Evolutionary conservation across 2,329 filamentous ascomycete species (phyloP).

Genomic region (Talaromyces marneffei): DNA sequence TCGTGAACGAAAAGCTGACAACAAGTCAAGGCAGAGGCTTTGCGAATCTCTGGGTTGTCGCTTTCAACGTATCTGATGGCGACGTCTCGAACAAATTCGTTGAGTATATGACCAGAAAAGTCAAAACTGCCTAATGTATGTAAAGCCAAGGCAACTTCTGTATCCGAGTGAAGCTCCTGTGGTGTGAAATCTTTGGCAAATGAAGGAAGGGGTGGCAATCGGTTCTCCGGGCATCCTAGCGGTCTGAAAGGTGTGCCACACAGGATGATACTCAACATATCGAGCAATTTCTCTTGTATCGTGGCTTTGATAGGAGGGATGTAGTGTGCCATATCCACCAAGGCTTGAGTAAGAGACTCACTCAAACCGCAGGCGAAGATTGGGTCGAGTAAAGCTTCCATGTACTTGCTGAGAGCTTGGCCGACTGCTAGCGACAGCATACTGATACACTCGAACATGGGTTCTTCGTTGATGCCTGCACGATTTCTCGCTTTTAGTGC

Average conservation of each 20-base stretch:
- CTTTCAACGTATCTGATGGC: slow-evolving; percentile 98
- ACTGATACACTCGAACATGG: slow-evolving; percentile 96
- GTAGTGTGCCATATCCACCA: slow-evolving; percentile 98
- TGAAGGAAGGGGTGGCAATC: slow-evolving; percentile 72
- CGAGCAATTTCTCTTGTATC: slow-evolving; percentile 88
- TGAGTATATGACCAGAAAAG: slow-evolving; percentile 82
- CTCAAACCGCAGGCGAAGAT: slow-evolving; percentile 96
- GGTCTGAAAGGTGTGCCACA: slow-evolving; percentile 90
- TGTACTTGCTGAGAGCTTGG: slow-evolving; percentile 95
- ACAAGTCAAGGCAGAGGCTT: slow-evolving; percentile 91
- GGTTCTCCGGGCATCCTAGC: slow-evolving; percentile 82
- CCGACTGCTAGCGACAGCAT: slow-evolving; percentile 92
- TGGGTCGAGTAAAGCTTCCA: slow-evolving; percentile 88
- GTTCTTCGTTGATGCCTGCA: slow-evolving; percentile 55
- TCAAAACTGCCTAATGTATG: slow-evolving; percentile 98
- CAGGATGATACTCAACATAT: slow-evolving; percentile 90
- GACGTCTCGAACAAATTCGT: slow-evolving; percentile 97
- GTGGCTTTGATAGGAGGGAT: slow-evolving; percentile 89
- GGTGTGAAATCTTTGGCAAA: slow-evolving; percentile 85
- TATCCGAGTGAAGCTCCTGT: slow-evolving; percentile 71
- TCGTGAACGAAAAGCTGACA: slow-evolving; percentile 97
- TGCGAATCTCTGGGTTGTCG: slow-evolving; percentile 85
- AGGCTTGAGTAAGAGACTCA: slow-evolving; percentile 84
- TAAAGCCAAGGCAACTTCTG: slow-evolving; percentile 85
- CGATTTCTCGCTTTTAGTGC: slow-evolving; percentile 68